These are phyloP conservation scores for Fomitopsis pulvina DNA, from an alignment of 768 basidiomycete species.

Conservation along the genomic window DNA sequence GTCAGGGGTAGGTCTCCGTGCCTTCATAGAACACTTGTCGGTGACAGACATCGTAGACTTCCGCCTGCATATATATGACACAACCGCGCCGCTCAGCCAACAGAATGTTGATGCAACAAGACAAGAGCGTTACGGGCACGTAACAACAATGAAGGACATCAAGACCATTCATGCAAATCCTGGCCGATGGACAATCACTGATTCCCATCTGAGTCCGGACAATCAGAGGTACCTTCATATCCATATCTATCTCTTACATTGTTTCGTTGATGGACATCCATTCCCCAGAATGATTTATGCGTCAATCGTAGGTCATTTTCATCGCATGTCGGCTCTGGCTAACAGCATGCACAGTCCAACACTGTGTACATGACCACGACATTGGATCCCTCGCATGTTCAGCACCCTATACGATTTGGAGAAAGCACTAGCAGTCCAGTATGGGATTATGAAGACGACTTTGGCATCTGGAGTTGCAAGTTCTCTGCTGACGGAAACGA, in stretches of 20 bases:
- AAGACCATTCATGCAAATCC: constrained; percentile 70
- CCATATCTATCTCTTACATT: background rate
- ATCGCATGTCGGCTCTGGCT: background rate
- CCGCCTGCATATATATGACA: constrained; percentile 82
- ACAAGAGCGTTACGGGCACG: constrained; percentile 32
- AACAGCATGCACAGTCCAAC: constrained; percentile 42
- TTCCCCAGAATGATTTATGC: constrained; percentile 80
- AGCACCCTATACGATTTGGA: constrained; percentile 51
- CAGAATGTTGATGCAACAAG: background rate
- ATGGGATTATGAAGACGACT: constrained; percentile 39
- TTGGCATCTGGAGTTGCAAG: constrained; percentile 88
- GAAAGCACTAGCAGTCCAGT: constrained; percentile 21
- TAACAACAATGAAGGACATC: constrained; percentile 40
- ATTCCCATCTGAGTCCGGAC: constrained; percentile 84
- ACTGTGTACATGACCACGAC: constrained; percentile 73
- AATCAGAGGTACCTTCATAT: constrained; percentile 58
- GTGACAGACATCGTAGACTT: constrained; percentile 54
- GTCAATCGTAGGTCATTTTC: constrained; percentile 55
- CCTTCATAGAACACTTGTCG: background rate
- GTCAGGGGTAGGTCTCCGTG: constrained; percentile 52
- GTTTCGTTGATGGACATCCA: background rate
- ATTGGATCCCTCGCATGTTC: constrained; percentile 50
- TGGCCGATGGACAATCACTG: constrained; percentile 92
- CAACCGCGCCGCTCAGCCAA: constrained; percentile 34
- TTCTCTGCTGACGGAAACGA: constrained; percentile 97